phyloP scores from a whole-genome alignment of 108 stramenopile species.

The Nitzschia inconspicua region DNA sequence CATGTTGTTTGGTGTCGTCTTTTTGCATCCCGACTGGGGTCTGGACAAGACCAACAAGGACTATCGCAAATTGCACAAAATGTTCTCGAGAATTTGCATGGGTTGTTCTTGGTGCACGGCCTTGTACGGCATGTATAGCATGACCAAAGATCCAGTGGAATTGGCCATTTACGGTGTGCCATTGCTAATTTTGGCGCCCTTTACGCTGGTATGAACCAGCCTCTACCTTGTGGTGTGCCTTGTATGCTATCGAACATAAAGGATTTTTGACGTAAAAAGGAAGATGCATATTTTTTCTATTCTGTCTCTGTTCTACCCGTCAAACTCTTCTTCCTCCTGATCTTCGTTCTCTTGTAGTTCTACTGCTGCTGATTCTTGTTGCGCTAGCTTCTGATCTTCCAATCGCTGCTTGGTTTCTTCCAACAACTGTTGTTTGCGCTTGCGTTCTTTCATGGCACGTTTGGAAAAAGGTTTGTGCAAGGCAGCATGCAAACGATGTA shows the following conservation, averaged over 20 bases:
- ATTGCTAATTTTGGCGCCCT: conserved; percentile 53
- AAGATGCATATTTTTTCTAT: no score
- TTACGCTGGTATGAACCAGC: conserved; percentile 51
- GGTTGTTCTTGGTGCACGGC: conserved; percentile 55
- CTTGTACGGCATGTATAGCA: conserved; percentile 49
- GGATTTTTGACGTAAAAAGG: no score
- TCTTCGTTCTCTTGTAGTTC: no score
- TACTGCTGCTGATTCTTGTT: no score
- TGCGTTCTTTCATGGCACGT: no score
- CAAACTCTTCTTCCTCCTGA: no score
- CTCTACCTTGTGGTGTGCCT: no score
- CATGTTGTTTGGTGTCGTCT: conserved; percentile 59
- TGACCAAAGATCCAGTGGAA: conserved; percentile 44
- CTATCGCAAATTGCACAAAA: conserved; percentile 64
- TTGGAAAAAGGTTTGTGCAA: conserved; percentile 80
- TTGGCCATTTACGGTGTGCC: conserved; percentile 55
- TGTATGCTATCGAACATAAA: no score
- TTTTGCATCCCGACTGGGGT: conserved; percentile 85
- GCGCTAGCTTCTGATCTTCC: no score
- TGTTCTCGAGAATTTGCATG: conserved; percentile 41
- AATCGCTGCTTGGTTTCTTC: no score
- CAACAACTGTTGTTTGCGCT: no score
- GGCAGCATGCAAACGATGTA: conserved; percentile 65
- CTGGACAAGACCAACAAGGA: conserved; percentile 72
- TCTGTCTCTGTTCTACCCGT: no score